These are phyloP conservation scores for Clitopilus hobsonii DNA, from an alignment of 768 basidiomycete species.

Conservation along the genomic window DNA sequence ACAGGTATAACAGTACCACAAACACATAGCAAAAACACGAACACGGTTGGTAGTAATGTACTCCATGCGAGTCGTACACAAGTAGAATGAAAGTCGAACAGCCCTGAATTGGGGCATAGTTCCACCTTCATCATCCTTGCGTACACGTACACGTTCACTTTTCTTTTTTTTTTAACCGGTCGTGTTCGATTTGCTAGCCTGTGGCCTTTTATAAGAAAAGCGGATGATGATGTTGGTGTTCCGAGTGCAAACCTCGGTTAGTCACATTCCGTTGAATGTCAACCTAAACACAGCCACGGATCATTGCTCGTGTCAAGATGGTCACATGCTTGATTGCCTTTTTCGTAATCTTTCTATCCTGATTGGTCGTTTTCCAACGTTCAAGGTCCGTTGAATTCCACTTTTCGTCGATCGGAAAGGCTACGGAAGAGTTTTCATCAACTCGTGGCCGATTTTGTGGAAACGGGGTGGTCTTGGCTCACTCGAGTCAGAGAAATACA, in stretches of 20 bases:
- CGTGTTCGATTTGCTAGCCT: not conserved
- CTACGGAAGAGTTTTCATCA: not conserved
- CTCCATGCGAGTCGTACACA: slow-evolving; percentile 52
- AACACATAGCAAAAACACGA: slow-evolving; percentile 41
- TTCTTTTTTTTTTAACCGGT: not conserved
- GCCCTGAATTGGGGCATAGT: slow-evolving; percentile 25
- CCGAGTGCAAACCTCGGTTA: not conserved
- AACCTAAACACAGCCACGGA: not conserved
- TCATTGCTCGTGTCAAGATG: not conserved
- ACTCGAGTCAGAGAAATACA: too few relatives aligned
- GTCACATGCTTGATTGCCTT: not conserved
- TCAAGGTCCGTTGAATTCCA: not conserved
- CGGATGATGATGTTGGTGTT: not conserved
- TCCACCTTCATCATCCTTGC: slow-evolving; percentile 1
- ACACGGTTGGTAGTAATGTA: slow-evolving; percentile 39
- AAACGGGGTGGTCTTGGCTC: too few relatives aligned
- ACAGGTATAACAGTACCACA: slow-evolving; percentile 4
- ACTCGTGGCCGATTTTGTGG: not conserved
- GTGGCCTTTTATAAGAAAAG: not conserved
- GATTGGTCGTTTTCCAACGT: too few relatives aligned
- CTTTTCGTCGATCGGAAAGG: not conserved
- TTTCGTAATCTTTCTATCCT: too few relatives aligned
- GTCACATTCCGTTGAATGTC: not conserved
- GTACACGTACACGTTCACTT: not conserved
- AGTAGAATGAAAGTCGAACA: slow-evolving; percentile 36